phyloP scores from a whole-genome alignment of 192 early-diverging fungal genomes.

The Coemansia sp. region DNA sequence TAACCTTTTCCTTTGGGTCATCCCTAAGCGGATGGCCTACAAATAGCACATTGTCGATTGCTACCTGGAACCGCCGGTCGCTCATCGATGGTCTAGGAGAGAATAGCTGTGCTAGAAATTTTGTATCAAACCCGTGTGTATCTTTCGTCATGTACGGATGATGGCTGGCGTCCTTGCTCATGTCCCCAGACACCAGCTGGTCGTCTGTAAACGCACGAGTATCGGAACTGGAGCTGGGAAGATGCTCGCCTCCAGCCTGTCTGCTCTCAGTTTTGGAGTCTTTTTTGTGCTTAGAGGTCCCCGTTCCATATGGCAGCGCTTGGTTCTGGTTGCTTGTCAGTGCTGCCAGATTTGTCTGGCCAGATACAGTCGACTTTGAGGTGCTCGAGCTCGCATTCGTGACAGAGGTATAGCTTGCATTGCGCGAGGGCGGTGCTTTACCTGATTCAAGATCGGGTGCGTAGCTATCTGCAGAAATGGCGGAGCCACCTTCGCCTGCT shows the following conservation, averaged over 20 bases:
- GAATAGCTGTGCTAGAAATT: slow-evolving; percentile 81
- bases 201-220: not conserved
- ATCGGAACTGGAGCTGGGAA: slow-evolving; percentile 1
- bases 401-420: slow-evolving; percentile 24
- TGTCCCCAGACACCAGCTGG: not conserved
- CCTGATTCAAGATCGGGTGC: slow-evolving; percentile 1
- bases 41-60: slow-evolving; percentile 85
- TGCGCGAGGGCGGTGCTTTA: slow-evolving; percentile 18
- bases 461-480: not conserved
- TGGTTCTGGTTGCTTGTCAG: not conserved
- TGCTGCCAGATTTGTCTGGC: slow-evolving; percentile 7
- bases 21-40: slow-evolving; percentile 68
- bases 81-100: slow-evolving; percentile 79
- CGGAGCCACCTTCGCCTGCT: not conserved
- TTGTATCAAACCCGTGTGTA: slow-evolving; percentile 70
- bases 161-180: not conserved
- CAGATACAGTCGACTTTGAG: slow-evolving; percentile 7
- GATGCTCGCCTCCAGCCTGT: not conserved
- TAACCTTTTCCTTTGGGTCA: slow-evolving; percentile 50
- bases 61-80: slow-evolving; percentile 82
- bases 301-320: not conserved
- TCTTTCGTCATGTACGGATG: slow-evolving; percentile 24
- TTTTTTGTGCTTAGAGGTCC: not conserved
- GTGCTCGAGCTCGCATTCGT: slow-evolving; percentile 20
- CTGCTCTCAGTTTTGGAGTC: slow-evolving; percentile 11